These are phyloP conservation scores for Solanum corneliomulleri DNA, from an alignment of 257 asterid species.

Conservation along the genomic window DNA sequence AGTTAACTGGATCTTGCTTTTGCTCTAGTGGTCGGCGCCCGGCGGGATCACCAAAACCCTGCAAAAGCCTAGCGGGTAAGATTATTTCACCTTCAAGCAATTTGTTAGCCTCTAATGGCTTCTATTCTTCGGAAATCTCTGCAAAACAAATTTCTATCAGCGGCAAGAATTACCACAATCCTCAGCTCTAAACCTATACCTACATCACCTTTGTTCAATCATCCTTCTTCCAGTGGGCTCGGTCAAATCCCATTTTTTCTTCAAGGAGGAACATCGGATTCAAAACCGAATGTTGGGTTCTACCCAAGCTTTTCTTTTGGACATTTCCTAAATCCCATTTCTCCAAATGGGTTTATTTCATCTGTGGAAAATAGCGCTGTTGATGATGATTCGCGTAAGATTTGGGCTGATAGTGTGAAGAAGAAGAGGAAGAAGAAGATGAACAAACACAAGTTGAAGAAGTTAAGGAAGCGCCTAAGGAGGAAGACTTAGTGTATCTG, in stretches of 20 bases:
- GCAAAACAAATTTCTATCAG: constrained; percentile 33
- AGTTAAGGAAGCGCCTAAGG: constrained; percentile 55
- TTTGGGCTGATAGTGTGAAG: constrained; percentile 80
- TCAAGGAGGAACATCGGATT: constrained; percentile 4
- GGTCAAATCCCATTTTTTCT: constrained; percentile 3
- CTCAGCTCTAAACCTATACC: constrained; percentile 6
- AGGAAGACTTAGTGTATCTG: constrained; percentile 26
- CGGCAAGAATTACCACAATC: constrained; percentile 19
- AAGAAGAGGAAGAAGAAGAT: constrained; percentile 88
- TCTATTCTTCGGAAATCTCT: constrained; percentile 32
- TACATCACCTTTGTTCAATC: constrained; percentile 6
- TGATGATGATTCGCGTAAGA: constrained; percentile 24
- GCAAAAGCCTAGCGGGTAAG: constrained; percentile 20
- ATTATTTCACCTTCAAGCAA: not conserved
- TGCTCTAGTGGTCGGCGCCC: not conserved
- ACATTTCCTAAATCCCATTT: constrained; percentile 37
- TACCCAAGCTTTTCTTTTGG: constrained; percentile 50
- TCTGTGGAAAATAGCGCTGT: constrained; percentile 11
- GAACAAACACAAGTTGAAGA: constrained; percentile 87
- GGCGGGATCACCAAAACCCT: constrained; percentile 7
- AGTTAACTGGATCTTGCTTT: not conserved
- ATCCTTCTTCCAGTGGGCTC: not conserved
- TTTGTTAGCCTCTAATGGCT: constrained; percentile 21
- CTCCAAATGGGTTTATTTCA: constrained; percentile 12
- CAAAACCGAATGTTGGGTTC: constrained; percentile 3